These are phyloP conservation scores for Fraxinus xanthoxyloides DNA, from an alignment of 305 asterid genomes.

Conservation along the genomic window DNA sequence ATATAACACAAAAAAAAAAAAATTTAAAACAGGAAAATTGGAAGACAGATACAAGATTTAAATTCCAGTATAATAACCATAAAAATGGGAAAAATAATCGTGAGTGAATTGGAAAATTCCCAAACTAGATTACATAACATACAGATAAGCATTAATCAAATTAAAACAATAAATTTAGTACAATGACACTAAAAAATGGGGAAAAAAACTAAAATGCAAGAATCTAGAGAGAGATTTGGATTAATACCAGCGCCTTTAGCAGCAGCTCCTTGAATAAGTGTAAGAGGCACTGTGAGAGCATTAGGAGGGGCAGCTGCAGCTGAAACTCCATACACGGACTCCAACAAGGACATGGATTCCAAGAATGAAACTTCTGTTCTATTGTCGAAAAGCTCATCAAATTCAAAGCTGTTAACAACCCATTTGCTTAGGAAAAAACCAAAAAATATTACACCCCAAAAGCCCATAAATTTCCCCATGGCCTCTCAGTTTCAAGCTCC, in stretches of 20 bases:
- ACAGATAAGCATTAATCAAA: neutral
- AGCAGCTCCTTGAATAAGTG: constrained; percentile 60
- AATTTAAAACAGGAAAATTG: neutral
- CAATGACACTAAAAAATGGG: neutral
- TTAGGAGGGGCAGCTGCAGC: constrained; percentile 37
- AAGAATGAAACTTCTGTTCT: constrained; percentile 37
- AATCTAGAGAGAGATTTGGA: neutral
- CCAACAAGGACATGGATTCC: constrained; percentile 40
- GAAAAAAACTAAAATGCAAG: neutral
- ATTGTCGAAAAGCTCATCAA: constrained; percentile 44
- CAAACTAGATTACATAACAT: neutral
- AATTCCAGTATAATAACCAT: neutral
- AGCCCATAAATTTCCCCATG: constrained; percentile 36
- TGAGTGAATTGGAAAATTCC: neutral
- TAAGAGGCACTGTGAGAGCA: constrained; percentile 57
- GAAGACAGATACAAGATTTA: neutral
- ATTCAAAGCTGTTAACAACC: constrained; percentile 37
- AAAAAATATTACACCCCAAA: constrained; percentile 37
- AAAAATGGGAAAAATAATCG: neutral
- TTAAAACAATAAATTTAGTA: neutral
- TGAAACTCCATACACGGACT: constrained; percentile 37
- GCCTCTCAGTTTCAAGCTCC: constrained; percentile 25
- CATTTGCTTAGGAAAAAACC: constrained; percentile 30
- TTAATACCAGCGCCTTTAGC: constrained; percentile 63
- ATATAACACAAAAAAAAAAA: neutral